A percentile compares a stretch with the other conserved stretches of the same genome.
These are phyloP conservation scores for Pterocarpus santalinus DNA, from an alignment of 306 rosid genomes.

Conservation along the genomic window DNA sequence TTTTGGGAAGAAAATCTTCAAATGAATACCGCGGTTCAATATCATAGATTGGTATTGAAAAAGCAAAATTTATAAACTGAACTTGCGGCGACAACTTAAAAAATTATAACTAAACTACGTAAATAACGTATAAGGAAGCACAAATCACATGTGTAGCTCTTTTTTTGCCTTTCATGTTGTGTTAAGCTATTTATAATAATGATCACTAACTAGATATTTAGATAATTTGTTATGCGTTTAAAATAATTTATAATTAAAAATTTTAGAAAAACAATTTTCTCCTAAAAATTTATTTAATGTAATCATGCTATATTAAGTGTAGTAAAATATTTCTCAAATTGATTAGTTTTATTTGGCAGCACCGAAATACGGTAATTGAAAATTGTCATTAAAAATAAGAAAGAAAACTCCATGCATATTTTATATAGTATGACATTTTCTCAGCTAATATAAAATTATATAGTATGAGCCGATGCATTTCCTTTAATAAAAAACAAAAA, in stretches of 20 bases:
- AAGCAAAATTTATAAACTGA: neutral
- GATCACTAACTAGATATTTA: no score
- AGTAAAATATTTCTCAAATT: no score
- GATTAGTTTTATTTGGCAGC: no score
- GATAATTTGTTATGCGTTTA: no score
- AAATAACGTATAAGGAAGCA: neutral
- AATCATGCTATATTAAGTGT: no score
- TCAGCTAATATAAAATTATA: neutral
- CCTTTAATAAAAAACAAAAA: neutral
- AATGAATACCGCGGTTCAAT: no score
- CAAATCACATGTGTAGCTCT: neutral
- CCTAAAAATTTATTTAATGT: no score
- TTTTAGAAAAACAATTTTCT: no score
- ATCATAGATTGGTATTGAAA: neutral
- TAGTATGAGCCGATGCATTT: neutral
- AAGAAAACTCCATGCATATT: neutral
- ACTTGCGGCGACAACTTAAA: no score
- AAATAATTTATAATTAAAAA: no score
- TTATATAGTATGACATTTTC: neutral
- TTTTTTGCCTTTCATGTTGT: neutral
- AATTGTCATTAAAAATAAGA: no score
- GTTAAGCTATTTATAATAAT: no score
- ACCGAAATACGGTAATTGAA: neutral
- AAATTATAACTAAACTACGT: conserved; percentile 3
- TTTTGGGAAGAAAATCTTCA: neutral